Base-by-base conservation (phyloP, 2,329 filamentous ascomycete species). In the Daldinia sp. region DNA sequence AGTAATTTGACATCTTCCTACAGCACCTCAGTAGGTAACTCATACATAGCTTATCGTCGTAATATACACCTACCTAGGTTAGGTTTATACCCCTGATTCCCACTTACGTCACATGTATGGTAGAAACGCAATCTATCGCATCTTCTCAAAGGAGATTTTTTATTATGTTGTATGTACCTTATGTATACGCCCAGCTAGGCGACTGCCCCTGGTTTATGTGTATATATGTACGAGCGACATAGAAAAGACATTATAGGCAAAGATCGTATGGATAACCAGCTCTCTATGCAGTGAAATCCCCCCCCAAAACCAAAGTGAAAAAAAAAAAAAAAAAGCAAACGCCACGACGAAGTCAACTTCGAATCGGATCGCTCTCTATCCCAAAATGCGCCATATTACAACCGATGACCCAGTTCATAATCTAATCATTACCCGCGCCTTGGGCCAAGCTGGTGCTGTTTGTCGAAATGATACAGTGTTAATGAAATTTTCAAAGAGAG, bases 231-330 rank as follows among this genome's bases (percentile, higher is more conserved):
- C 54, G 62, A 19, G 35, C 32, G 47, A 70, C 62, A 62, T 68
- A 70, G 52, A 47, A 67, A 58, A 66, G 62, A 72, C 65, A 72
- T 71, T 72, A 71, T 63, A 37, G 54, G 67, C 64, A 66, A 69
- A 59, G 68, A 72, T 71, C 67, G 69, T 70, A 59, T 61, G 49
- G 64, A 63, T 64, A 57, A 43, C 61, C 61, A 56, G 61, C 57
- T 57, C 59, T 61, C 32, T 64, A 66, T 64, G 50, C 54, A 58
- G 37, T 59, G 58, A 34, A 49, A 58, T 30, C 58, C 53, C 49
- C 15, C 41, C 50, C 63, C 55, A 63, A 63, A 45, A 9, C 21
- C 39, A 45, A 45, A n/a, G n/a, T n/a, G n/a, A n/a, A n/a, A n/a
- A n/a, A n/a, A n/a, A n/a, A n/a, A n/a, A n/a, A n/a, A n/a, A 41